Evolutionary conservation across 1,284 basidiomycete species (phyloP), one percentile per base, ranked within the genome.

Genomic region (Polyporus tsugae): DNA sequence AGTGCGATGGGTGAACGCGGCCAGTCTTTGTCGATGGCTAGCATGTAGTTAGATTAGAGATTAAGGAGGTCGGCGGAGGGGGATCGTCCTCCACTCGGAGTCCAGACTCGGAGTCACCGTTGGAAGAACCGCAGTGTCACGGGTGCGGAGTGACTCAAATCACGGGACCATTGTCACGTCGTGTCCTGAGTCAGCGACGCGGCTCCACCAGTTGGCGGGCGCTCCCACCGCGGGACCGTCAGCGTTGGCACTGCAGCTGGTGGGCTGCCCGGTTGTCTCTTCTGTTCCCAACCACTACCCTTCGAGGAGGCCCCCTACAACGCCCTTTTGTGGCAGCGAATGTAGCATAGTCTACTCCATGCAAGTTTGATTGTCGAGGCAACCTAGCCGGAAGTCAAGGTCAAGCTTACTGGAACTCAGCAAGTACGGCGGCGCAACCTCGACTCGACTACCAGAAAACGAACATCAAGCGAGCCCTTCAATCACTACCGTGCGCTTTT

Each of bases 161-260:
- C 68, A 66, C 63, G 68, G 38, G 68, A 64, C n/a, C 3, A 1
- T 4, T 29, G 65, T 67, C 68, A 70, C 68, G 19, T 9, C 68
- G 68, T 57, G 68, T 67, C 59, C 58, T 70, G 62, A 70, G 36
- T 70, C 65, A 67, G 68, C 68, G 59, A 69, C 65, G 60, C 67
- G 64, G 64, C 58, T 58, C 58, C 58, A 52, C 58, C 49, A 52
- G 35, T 17, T 29, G 7, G 25, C 15, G 29, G 22, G 22, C 41
- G 42, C 25, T 29, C 33, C 25, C 41, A 29, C n/a, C n/a, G n/a
- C 13, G 41, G 41, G 13, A 11, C 13, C 41, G 41, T 6, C 41
- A 42, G 15, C 41, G 41, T 29, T 29, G 17, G 41, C 13, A 42
- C 41, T 42, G 41, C 17, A 44, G 5, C 17, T 44, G 17, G 5